A percentile compares a stretch with the other conserved stretches of the same genome.
Evolutionary conservation across 192 early-diverging fungal genomes (phyloP).

Genomic region (Backusella morwellensis): DNA sequence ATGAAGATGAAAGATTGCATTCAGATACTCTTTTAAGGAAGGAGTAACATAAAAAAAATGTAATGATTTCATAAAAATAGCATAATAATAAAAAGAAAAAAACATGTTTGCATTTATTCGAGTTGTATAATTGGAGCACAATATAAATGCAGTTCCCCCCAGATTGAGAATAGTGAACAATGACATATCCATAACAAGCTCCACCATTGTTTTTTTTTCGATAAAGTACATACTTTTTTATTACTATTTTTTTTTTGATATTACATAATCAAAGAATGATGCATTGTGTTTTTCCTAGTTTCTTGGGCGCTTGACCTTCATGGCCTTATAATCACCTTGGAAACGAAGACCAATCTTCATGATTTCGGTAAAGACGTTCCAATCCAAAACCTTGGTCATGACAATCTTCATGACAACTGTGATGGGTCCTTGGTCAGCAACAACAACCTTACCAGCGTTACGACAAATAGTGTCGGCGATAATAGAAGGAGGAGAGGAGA

Average conservation of each 20-base stretch:
- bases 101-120: too few species aligned
- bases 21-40: background rate
- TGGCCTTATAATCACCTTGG: conserved; percentile 48
- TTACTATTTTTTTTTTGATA: background rate
- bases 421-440: conserved; percentile 50
- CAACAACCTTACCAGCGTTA: conserved; percentile 50
- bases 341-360: conserved; percentile 41
- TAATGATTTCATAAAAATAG: background rate
- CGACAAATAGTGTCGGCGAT: conserved; percentile 54
- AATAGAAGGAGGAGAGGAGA: conserved; percentile 42
- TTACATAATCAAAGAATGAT: background rate
- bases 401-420: conserved; percentile 47
- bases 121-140: too few species aligned
- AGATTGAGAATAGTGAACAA: too few species aligned
- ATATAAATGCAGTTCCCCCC: too few species aligned
- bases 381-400: conserved; percentile 50
- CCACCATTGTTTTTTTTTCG: too few species aligned
- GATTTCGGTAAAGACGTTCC: conserved; percentile 57
- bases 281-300: background rate
- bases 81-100: too few species aligned
- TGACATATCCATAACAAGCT: too few species aligned
- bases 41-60: background rate
- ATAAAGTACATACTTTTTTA: background rate
- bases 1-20: background rate
- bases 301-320: conserved; percentile 36